A percentile compares a stretch with the other conserved stretches of the same genome.
Conservation (phyloP, 805 yeast genomes). For the Kodamaea kakaduensis region DNA sequence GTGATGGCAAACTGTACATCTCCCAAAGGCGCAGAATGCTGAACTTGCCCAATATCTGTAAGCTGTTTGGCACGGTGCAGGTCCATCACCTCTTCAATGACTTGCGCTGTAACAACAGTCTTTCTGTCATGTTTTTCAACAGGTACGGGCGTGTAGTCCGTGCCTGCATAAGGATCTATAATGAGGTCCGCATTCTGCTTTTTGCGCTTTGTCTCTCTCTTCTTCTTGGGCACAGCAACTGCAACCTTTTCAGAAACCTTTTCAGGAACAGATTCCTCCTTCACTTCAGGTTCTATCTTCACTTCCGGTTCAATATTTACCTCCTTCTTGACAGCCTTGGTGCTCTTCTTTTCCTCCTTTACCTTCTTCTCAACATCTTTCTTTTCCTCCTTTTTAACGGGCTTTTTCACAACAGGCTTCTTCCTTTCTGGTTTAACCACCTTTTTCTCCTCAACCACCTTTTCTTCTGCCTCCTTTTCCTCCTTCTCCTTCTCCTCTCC, state of each 20-base stretch:
- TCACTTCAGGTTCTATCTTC: conserved; percentile 8
- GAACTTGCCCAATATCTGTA: conserved; percentile 23
- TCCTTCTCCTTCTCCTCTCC: too few relatives aligned
- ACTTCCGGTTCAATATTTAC: conserved; percentile 10
- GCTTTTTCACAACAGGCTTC: conserved; percentile 11
- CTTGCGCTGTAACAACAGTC: conserved; percentile 15
- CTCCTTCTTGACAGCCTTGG: conserved; percentile 1
- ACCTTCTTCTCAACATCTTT: background rate
- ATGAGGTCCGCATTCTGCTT: conserved; percentile 1
- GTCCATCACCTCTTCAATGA: conserved; percentile 14
- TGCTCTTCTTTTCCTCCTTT: conserved; percentile 2
- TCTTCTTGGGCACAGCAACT: conserved; percentile 8
- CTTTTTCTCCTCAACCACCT: conserved; percentile 3
- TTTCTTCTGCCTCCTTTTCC: conserved; percentile 2
- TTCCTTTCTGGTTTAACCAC: conserved; percentile 7
- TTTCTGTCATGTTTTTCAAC: conserved; percentile 19
- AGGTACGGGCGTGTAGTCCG: conserved; percentile 18
- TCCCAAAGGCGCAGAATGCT: conserved; percentile 4
- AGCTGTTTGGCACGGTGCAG: conserved; percentile 23
- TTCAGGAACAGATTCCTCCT: too few relatives aligned
- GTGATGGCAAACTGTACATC: conserved; percentile 20
- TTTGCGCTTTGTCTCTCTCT: conserved; percentile 5
- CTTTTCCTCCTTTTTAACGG: conserved; percentile 6
- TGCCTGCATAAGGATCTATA: conserved; percentile 21
- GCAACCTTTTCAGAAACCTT: background rate